These are phyloP conservation scores for Chlamydomonas applanata DNA, from an alignment of 139 green algal genomes.

Conservation along the genomic window DNA sequence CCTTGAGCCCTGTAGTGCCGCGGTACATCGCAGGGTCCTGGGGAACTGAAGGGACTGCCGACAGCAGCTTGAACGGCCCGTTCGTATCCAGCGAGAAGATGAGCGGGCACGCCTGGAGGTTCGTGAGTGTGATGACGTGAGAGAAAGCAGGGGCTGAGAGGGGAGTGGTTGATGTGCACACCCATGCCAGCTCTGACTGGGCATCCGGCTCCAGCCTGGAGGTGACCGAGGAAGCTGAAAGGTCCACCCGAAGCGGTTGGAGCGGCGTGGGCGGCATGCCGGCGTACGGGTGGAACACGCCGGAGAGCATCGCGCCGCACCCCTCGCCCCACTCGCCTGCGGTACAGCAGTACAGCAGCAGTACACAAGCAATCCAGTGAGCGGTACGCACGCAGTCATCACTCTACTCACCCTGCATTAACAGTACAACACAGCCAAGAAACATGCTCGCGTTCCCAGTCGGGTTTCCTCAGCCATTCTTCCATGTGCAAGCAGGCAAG, in stretches of 20 bases:
- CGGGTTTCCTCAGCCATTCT: no score
- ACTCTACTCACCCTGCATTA: no score
- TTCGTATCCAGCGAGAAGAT: slow-evolving; percentile 22
- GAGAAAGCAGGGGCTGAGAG: slow-evolving; percentile 27
- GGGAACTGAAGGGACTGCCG: slow-evolving; percentile 10
- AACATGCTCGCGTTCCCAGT: no score
- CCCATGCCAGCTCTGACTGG: slow-evolving; percentile 20
- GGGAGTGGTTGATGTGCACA: slow-evolving; percentile 25
- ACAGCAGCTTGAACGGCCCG: slow-evolving; percentile 29
- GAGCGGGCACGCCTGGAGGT: slow-evolving; percentile 28
- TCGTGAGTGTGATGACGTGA: slow-evolving; percentile 20
- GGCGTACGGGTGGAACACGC: slow-evolving; percentile 45
- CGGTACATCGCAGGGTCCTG: slow-evolving; percentile 36
- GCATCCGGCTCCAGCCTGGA: slow-evolving; percentile 36
- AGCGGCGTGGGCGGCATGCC: slow-evolving; percentile 35
- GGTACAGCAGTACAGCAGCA: neutral
- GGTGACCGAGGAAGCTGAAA: slow-evolving; percentile 11
- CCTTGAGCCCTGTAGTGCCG: slow-evolving; percentile 18
- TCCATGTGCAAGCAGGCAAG: no score
- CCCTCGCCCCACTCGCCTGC: slow-evolving; percentile 11
- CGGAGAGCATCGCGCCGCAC: slow-evolving; percentile 27
- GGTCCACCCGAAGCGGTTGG: slow-evolving; percentile 38
- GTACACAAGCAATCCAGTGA: neutral
- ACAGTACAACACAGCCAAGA: no score
- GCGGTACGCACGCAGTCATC: no score